Base-by-base conservation (phyloP, 2,329 filamentous ascomycete species). In the Hirsutella rhossiliensis region DNA sequence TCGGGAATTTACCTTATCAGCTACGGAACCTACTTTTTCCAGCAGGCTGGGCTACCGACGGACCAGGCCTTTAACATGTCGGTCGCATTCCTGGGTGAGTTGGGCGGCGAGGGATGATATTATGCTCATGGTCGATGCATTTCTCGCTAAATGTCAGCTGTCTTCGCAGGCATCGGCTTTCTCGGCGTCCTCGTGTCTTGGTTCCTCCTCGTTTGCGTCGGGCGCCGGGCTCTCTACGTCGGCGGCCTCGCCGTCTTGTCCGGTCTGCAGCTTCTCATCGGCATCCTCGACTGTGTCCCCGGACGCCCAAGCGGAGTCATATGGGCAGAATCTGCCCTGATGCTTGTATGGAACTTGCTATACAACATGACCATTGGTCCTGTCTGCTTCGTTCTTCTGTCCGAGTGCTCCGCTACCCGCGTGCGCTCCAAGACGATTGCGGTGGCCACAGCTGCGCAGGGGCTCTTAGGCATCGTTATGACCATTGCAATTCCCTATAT, bases 11-110 rank as follows among this genome's bases (percentile, higher is more conserved):
- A 61, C 9, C 58, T 67, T 38, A 62, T 63, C 43, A 67, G 66
- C 38, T 62, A 56, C 2, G 59, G 63, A 0, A 77, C 74, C 15
- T 70, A 66, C 50, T 72, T 72, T 54, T 70, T 68, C 53, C 55
- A 64, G 29, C 66, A 69, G 42, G 61, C 66, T 0, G 69, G 71
- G 17, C 57, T 71, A 23, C 49, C 57, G 5, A 56, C 60, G 5
- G 50, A 54, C 1, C 55, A 61, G 9, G 63, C 66, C 0, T 70
- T 67, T 48, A 61, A 60, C 38, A 62, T 73, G 43, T 59, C 61
- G 5, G 55, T 71, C 7, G 63, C 60, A 1, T 50, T 50, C 27
- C 45, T 51, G 40, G 49, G 49, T 50, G 40, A 42, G 49, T 41
- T 27, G 29, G 29, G 29, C 12, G 12, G 13, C 12, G n/a, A 11